These are phyloP conservation scores for Wickerhamia fluorescens DNA, from an alignment of 805 yeast genomes.

Conservation along the genomic window DNA sequence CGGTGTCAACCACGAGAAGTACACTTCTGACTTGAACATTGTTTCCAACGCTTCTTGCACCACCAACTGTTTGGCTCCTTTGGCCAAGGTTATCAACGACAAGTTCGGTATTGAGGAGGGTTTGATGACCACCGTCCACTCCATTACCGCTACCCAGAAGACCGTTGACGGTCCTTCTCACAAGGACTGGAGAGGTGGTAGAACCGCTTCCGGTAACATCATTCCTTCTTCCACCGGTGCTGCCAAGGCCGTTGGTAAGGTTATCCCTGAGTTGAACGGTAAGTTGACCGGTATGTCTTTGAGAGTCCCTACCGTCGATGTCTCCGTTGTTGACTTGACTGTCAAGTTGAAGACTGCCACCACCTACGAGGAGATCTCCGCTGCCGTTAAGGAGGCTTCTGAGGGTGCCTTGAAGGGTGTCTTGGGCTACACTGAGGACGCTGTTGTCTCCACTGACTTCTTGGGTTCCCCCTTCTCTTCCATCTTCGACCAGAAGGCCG, in stretches of 20 bases:
- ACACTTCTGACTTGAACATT: slow-evolving; percentile 26
- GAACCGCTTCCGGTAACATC: slow-evolving; percentile 31
- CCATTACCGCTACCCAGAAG: slow-evolving; percentile 32
- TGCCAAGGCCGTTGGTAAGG: slow-evolving; percentile 33
- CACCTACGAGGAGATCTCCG: slow-evolving; percentile 27
- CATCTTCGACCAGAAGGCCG: slow-evolving; percentile 28
- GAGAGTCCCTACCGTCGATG: slow-evolving; percentile 32
- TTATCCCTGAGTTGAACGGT: slow-evolving; percentile 30
- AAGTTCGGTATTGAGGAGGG: slow-evolving; percentile 29
- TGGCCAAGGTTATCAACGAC: slow-evolving; percentile 31
- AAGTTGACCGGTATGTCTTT: slow-evolving; percentile 30
- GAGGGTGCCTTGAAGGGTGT: slow-evolving; percentile 29
- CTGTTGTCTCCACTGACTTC: slow-evolving; percentile 30
- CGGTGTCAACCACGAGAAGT: slow-evolving; percentile 27
- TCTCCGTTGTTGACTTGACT: slow-evolving; percentile 30
- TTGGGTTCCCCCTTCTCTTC: slow-evolving; percentile 23
- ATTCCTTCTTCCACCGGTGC: slow-evolving; percentile 33
- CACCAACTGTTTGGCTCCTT: slow-evolving; percentile 32
- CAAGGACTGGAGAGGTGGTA: slow-evolving; percentile 35
- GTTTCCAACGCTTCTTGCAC: slow-evolving; percentile 32
- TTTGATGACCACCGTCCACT: slow-evolving; percentile 32
- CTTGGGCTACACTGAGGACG: slow-evolving; percentile 29
- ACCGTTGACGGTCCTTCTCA: slow-evolving; percentile 33
- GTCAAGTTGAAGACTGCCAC: slow-evolving; percentile 24
- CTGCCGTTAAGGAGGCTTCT: slow-evolving; percentile 23